These are phyloP conservation scores for Euphrasia arctica DNA, from an alignment of 305 asterid genomes.

Conservation along the genomic window DNA sequence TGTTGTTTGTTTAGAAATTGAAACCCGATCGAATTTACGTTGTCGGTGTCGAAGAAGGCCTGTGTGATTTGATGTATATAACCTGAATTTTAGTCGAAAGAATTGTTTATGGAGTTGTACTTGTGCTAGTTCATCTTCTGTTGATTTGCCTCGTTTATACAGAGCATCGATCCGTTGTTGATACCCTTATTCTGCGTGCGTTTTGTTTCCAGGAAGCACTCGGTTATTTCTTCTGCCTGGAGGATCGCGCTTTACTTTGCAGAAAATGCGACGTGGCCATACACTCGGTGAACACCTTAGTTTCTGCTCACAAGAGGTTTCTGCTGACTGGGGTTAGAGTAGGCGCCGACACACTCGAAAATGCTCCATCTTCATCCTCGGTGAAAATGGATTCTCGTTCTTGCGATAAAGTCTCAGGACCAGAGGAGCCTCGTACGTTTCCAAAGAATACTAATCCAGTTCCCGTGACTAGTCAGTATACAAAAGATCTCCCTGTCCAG, in stretches of 20 bases:
- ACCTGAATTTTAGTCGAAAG: no score
- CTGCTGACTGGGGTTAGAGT: slow-evolving; percentile 91
- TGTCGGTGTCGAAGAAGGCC: not conserved
- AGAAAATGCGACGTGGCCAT: slow-evolving; percentile 79
- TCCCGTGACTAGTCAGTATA: slow-evolving; percentile 27
- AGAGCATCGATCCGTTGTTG: not conserved
- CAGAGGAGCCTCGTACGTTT: slow-evolving; percentile 19
- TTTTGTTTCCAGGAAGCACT: slow-evolving; percentile 58
- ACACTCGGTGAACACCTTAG: slow-evolving; percentile 62
- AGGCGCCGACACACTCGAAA: slow-evolving; percentile 64
- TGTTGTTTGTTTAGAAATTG: not conserved
- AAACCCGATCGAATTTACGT: no score
- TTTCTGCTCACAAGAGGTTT: slow-evolving; percentile 78
- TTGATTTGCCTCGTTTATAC: not conserved
- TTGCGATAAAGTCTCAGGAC: slow-evolving; percentile 34
- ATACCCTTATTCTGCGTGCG: not conserved
- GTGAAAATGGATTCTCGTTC: slow-evolving; percentile 37
- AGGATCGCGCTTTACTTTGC: slow-evolving; percentile 92
- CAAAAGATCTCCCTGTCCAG: slow-evolving; percentile 37
- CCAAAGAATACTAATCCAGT: slow-evolving; percentile 2
- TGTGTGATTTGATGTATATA: not conserved
- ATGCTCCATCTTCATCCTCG: slow-evolving; percentile 40
- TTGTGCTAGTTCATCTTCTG: not conserved
- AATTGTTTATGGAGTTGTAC: no score
- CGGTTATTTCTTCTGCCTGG: slow-evolving; percentile 91